These are phyloP conservation scores for Coemansia sp. DNA, from an alignment of 192 early-diverging fungal species.

Conservation along the genomic window DNA sequence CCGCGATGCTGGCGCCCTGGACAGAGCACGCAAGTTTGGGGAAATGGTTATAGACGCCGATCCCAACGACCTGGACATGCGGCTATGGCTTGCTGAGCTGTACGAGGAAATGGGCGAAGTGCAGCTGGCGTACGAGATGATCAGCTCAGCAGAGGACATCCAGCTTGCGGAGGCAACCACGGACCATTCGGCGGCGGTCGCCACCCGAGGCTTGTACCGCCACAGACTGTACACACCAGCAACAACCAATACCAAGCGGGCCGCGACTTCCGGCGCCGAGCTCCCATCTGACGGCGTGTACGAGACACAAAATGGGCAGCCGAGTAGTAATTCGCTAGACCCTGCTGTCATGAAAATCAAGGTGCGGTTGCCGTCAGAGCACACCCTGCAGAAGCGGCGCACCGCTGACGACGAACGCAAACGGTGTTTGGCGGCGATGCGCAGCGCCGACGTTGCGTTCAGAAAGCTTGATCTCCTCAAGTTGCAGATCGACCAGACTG, in stretches of 20 bases:
- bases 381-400: conserved; percentile 15
- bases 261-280: background rate
- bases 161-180: conserved; percentile 14
- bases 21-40: conserved; percentile 59
- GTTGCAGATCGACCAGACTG: conserved; percentile 12
- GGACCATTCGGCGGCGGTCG: background rate
- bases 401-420: conserved; percentile 33
- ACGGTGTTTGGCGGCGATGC: conserved; percentile 37
- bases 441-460: conserved; percentile 40
- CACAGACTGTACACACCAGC: background rate
- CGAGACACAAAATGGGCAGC: background rate
- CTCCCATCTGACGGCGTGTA: background rate
- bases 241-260: background rate
- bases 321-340: background rate
- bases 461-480: conserved; percentile 40
- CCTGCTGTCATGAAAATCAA: conserved; percentile 12
- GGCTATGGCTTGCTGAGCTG: conserved; percentile 62
- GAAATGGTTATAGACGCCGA: conserved; percentile 56
- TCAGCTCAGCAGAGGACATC: conserved; percentile 41
- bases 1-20: conserved; percentile 60
- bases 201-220: background rate
- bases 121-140: conserved; percentile 37
- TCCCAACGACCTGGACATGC: conserved; percentile 61
- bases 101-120: conserved; percentile 64
- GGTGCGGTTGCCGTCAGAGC: conserved; percentile 27